A percentile compares a stretch with the other conserved stretches of the same genome.
phyloP scores from a whole-genome alignment of 2,329 filamentous ascomycete species.

The Mycosphaerella sp. region DNA sequence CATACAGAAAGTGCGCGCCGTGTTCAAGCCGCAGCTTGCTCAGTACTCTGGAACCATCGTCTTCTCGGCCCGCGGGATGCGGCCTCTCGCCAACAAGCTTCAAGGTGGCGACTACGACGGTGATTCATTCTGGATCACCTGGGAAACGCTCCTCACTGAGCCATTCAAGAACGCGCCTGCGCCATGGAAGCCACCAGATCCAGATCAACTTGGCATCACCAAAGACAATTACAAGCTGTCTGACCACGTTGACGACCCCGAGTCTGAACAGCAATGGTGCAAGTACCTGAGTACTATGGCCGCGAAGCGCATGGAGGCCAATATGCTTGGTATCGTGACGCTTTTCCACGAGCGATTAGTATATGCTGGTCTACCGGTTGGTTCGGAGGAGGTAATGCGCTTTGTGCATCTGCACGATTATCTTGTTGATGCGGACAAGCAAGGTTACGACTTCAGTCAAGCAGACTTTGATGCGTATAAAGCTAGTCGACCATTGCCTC shows the following conservation, averaged over 20 bases:
- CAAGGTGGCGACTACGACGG: slow-evolving; percentile 80
- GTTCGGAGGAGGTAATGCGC: slow-evolving; percentile 6
- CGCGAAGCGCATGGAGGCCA: slow-evolving; percentile 46
- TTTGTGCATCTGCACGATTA: slow-evolving; percentile 42
- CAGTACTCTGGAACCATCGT: slow-evolving; percentile 72
- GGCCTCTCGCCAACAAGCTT: slow-evolving; percentile 61
- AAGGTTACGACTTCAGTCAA: slow-evolving; percentile 44
- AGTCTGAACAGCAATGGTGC: slow-evolving; percentile 40
- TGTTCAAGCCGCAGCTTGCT: slow-evolving; percentile 53
- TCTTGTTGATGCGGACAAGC: slow-evolving; percentile 43
- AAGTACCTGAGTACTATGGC: slow-evolving; percentile 14
- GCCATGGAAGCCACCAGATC: slow-evolving; percentile 40
- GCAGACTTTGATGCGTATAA: slow-evolving; percentile 38
- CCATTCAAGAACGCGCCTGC: slow-evolving; percentile 55
- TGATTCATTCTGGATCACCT: slow-evolving; percentile 69
- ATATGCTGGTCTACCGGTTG: slow-evolving; percentile 34
- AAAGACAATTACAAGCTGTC: slow-evolving; percentile 44
- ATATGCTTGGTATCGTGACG: slow-evolving; percentile 59
- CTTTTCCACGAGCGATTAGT: slow-evolving; percentile 58
- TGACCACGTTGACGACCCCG: slow-evolving; percentile 45
- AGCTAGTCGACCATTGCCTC: slow-evolving; percentile 47
- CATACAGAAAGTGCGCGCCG: slow-evolving; percentile 55
- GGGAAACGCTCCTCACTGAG: slow-evolving; percentile 55
- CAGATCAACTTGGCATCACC: slow-evolving; percentile 43
- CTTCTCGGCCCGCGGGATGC: slow-evolving; percentile 59